These are phyloP conservation scores for Coprinopsis marcescibilis DNA, from an alignment of 768 basidiomycete genomes.

Conservation along the genomic window DNA sequence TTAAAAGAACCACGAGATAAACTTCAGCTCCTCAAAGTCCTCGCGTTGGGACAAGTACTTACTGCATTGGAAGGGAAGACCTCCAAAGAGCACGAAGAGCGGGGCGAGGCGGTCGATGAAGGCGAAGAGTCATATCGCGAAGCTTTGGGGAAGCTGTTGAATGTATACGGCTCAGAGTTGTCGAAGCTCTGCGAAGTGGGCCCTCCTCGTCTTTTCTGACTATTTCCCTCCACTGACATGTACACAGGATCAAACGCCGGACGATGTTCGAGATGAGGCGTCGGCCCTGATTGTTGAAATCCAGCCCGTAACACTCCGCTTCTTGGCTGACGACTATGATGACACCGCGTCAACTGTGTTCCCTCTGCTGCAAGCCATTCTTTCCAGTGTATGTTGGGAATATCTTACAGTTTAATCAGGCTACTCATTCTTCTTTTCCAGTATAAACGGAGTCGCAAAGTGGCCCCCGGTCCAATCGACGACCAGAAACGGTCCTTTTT, in stretches of 20 bases:
- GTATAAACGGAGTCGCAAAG: constrained; percentile 76
- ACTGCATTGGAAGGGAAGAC: constrained; percentile 77
- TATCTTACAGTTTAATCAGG: not conserved
- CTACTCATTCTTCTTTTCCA: constrained; percentile 24
- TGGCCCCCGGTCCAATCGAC: constrained; percentile 56
- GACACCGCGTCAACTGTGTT: constrained; percentile 86
- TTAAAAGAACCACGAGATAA: constrained; percentile 89
- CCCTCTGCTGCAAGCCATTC: constrained; percentile 68
- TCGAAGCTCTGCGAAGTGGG: constrained; percentile 78
- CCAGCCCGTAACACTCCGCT: constrained; percentile 78
- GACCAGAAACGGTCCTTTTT: constrained; percentile 73
- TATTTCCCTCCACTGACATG: constrained; percentile 11
- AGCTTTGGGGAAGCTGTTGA: constrained; percentile 78
- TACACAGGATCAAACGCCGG: constrained; percentile 52
- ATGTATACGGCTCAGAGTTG: constrained; percentile 76
- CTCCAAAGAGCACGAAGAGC: constrained; percentile 54
- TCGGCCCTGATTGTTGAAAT: constrained; percentile 55
- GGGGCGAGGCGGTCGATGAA: constrained; percentile 73
- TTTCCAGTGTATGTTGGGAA: constrained; percentile 56
- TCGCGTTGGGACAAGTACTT: constrained; percentile 79
- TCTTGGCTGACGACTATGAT: constrained; percentile 86
- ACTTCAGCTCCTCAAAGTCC: constrained; percentile 81
- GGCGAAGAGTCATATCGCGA: constrained; percentile 88
- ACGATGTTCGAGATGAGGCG: constrained; percentile 61
- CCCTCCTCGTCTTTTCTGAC: constrained; percentile 19